These are phyloP conservation scores for Epichloe brachyelytri DNA, from an alignment of 2,329 filamentous ascomycete species.

Conservation along the genomic window DNA sequence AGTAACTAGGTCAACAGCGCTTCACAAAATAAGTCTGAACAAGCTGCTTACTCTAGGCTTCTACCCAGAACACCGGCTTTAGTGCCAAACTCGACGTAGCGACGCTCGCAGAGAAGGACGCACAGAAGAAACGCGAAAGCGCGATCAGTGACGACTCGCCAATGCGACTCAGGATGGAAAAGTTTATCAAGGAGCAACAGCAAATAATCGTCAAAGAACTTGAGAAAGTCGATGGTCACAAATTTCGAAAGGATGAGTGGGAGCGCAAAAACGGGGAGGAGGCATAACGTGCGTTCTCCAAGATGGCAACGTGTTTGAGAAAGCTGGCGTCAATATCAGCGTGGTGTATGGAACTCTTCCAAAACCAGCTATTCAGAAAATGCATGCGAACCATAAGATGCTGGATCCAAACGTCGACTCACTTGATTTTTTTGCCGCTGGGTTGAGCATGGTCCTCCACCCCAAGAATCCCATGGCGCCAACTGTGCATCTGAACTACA, in stretches of 20 bases:
- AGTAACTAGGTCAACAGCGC: not conserved
- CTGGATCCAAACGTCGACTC: conserved; percentile 67
- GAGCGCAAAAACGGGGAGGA: conserved; percentile 77
- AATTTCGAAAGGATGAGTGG: conserved; percentile 81
- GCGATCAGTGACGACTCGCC: conserved; percentile 62
- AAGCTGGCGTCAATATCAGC: conserved; percentile 89
- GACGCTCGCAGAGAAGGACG: conserved; percentile 75
- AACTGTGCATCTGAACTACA: conserved; percentile 95
- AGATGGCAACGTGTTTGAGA: conserved; percentile 94
- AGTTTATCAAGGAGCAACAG: conserved; percentile 88
- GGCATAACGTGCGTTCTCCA: conserved; percentile 92
- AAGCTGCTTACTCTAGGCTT: not conserved
- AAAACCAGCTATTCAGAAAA: conserved; percentile 75
- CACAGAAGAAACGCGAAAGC: conserved; percentile 60
- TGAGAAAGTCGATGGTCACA: conserved; percentile 68
- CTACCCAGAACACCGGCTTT: conserved; percentile 26
- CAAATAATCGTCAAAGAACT: conserved; percentile 74
- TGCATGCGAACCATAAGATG: conserved; percentile 91
- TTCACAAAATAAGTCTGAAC: not conserved
- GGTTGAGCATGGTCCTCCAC: conserved; percentile 85
- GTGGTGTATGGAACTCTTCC: conserved; percentile 89
- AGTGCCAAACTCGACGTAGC: conserved; percentile 43
- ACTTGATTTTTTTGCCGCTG: conserved; percentile 89
- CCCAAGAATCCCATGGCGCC: conserved; percentile 93
- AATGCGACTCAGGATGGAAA: conserved; percentile 96